Conservation (phyloP, 495 filamentous ascomycete species). For the Penicillium cinerascens region DNA sequence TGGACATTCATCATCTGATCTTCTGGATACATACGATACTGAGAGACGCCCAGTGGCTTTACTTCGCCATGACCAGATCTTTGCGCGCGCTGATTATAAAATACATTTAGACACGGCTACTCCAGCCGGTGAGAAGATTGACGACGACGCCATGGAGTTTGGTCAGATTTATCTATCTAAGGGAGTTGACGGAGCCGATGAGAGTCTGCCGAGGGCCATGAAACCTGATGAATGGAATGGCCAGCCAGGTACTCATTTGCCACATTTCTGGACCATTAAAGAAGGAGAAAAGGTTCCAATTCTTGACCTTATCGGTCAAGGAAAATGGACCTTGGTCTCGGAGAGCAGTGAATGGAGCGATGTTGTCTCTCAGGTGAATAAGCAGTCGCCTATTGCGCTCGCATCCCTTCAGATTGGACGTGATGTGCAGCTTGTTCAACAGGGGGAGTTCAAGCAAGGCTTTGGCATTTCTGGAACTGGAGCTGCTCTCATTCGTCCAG, state of each 20-base stretch:
- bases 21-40: constrained; percentile 48
- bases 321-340: constrained; percentile 17
- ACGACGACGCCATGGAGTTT: constrained; percentile 29
- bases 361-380: constrained; percentile 2
- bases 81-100: constrained; percentile 27
- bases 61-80: constrained; percentile 29
- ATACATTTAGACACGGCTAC: constrained; percentile 9
- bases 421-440: constrained; percentile 4
- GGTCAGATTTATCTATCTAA: constrained; percentile 19
- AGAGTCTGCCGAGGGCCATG: constrained; percentile 13
- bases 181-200: constrained; percentile 14
- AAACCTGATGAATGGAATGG: constrained; percentile 29
- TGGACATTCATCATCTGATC: constrained; percentile 28
- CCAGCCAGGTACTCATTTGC: constrained; percentile 27
- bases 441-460: constrained; percentile 4
- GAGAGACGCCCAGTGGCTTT: constrained; percentile 50
- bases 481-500: constrained; percentile 24
- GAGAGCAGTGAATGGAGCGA: constrained; percentile 9
- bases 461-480: constrained; percentile 20
- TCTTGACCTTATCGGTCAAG: constrained; percentile 14
- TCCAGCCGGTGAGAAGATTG: constrained; percentile 14
- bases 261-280: constrained; percentile 21
- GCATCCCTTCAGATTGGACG: constrained; percentile 10
- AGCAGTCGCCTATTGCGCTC: constrained; percentile 1
- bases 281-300: constrained; percentile 14